Evolutionary conservation across 1,284 basidiomycete species (phyloP).

Genomic region (Cystobasidium pallidum): DNA sequence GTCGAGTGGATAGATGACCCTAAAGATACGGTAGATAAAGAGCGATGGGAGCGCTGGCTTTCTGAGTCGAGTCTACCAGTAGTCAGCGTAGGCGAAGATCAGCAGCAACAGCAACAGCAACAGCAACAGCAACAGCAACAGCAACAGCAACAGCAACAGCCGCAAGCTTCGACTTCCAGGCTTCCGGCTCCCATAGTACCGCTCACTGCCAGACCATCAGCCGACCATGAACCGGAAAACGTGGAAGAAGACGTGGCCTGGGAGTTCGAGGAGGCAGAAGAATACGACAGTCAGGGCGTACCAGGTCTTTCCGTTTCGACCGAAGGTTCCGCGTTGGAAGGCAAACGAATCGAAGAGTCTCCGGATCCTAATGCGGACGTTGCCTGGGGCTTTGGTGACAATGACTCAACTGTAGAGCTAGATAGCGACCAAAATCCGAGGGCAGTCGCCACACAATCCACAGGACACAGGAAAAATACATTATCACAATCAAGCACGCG

Average conservation of each 20-base stretch:
- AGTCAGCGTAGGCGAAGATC: no score
- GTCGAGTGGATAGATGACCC: constrained; percentile 31
- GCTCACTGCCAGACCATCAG: neutral
- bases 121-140: neutral
- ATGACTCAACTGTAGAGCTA: neutral
- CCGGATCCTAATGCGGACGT: constrained; percentile 12
- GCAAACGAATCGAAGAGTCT: neutral
- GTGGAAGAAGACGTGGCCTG: constrained; percentile 38
- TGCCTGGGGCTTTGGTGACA: constrained; percentile 37
- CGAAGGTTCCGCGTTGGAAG: neutral
- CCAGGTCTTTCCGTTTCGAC: neutral
- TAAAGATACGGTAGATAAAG: neutral
- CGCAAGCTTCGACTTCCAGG: constrained; percentile 1
- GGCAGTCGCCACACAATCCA: neutral
- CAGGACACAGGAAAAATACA: constrained; percentile 11
- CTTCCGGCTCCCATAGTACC: neutral
- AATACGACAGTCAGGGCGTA: neutral
- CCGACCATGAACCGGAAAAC: neutral
- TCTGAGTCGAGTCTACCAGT: neutral
- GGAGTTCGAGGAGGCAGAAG: constrained; percentile 42
- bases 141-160: neutral
- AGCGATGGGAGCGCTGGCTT: constrained; percentile 22
- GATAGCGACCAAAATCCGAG: neutral
- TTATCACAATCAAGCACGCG: constrained; percentile 3
- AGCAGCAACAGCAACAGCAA: neutral